These are phyloP conservation scores for Hypoxylon sp. DNA, from an alignment of 2,329 filamentous ascomycete species.

Conservation along the genomic window DNA sequence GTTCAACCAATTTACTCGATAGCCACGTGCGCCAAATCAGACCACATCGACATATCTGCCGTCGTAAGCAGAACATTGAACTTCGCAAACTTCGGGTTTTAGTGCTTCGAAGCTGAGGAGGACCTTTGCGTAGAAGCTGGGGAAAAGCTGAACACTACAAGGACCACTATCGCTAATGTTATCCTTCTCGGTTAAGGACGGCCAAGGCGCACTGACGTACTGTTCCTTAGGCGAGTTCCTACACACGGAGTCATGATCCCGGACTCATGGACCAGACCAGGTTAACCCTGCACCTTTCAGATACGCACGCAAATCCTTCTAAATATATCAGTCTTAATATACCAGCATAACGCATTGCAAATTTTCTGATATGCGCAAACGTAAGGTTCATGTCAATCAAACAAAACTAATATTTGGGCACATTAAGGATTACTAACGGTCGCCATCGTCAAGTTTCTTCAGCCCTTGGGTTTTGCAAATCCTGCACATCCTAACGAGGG, in stretches of 20 bases:
- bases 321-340: conserved; percentile 33
- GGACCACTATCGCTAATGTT: conserved; percentile 18
- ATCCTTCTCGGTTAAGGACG: conserved; percentile 31
- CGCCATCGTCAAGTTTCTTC: conserved; percentile 5
- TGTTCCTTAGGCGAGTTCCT: conserved; percentile 14
- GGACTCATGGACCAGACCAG: conserved; percentile 6
- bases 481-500: conserved; percentile 10
- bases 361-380: conserved; percentile 12
- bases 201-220: conserved; percentile 29
- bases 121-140: neutral
- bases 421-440: conserved; percentile 11
- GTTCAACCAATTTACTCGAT: conserved; percentile 13
- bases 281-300: conserved; percentile 30
- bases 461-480: conserved; percentile 1
- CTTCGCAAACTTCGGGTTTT: conserved; percentile 18
- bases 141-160: conserved; percentile 16
- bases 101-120: conserved; percentile 16
- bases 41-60: conserved; percentile 19
- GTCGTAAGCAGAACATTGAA: conserved; percentile 22
- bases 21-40: conserved; percentile 38
- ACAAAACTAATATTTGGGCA: conserved; percentile 9
- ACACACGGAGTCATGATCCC: conserved; percentile 21
- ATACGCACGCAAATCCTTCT: conserved; percentile 32
- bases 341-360: conserved; percentile 14
- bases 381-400: conserved; percentile 1